Percentiles rank a stretch among this genome's conserved stretches.
These are phyloP conservation scores for Trametes gibbosa DNA, from an alignment of 768 basidiomycete genomes.

Conservation along the genomic window DNA sequence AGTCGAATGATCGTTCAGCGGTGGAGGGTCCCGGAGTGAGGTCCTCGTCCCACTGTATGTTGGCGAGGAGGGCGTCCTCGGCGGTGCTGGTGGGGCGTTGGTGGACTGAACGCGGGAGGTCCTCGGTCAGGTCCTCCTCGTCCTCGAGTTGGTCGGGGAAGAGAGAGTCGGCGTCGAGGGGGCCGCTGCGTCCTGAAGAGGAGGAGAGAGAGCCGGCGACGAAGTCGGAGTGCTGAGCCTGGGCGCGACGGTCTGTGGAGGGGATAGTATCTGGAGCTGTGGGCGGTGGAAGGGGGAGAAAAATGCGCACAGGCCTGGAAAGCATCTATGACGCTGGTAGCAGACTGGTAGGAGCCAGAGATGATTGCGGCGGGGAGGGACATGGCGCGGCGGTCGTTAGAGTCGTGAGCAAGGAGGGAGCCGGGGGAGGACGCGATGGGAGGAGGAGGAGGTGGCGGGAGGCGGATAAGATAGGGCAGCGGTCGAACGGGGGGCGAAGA, in stretches of 20 bases:
- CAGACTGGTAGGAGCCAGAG: slow-evolving; percentile 22
- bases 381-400: slow-evolving; percentile 33
- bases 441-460: neutral
- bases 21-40: slow-evolving; percentile 20
- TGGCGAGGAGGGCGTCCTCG: slow-evolving; percentile 21
- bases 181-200: slow-evolving; percentile 27
- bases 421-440: neutral
- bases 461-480: neutral
- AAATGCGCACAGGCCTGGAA: slow-evolving; percentile 21
- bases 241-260: slow-evolving; percentile 60
- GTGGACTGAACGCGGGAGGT: slow-evolving; percentile 7
- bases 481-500: neutral
- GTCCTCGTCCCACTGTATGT: slow-evolving; percentile 31
- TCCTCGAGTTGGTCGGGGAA: slow-evolving; percentile 17
- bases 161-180: slow-evolving; percentile 22
- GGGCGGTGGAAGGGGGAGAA: neutral
- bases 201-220: slow-evolving; percentile 49
- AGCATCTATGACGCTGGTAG: slow-evolving; percentile 21
- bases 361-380: slow-evolving; percentile 37
- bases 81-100: slow-evolving; percentile 9
- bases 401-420: slow-evolving; percentile 1
- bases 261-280: neutral
- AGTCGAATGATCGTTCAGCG: slow-evolving; percentile 7
- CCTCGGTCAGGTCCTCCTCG: slow-evolving; percentile 7
- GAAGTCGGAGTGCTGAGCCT: slow-evolving; percentile 62